phyloP scores from a whole-genome alignment of 1,139 yeast genomes.

The Protomyces pachydermus region DNA sequence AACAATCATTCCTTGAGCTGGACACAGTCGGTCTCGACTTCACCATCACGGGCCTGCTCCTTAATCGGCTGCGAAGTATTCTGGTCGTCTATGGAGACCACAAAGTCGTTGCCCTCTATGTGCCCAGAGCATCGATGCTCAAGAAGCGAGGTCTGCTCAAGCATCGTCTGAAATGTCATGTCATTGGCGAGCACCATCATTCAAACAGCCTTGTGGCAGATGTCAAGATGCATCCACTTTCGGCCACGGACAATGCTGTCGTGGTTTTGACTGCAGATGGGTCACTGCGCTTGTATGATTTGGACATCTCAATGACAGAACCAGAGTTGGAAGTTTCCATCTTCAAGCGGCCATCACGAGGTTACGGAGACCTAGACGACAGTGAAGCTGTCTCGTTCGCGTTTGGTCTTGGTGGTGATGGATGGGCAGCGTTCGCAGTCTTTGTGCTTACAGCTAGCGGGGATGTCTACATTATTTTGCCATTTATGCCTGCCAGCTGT shows the following conservation, averaged over 20 bases:
- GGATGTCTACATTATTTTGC: slow-evolving; percentile 18
- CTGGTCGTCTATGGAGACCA: slow-evolving; percentile 4
- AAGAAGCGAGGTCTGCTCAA: neutral
- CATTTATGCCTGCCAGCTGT: slow-evolving; percentile 23
- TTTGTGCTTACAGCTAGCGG: slow-evolving; percentile 19
- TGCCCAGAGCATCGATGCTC: slow-evolving; percentile 1
- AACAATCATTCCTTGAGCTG: slow-evolving; percentile 1
- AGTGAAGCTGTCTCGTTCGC: slow-evolving; percentile 12
- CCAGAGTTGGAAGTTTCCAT: slow-evolving; percentile 18
- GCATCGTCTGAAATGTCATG: slow-evolving; percentile 1
- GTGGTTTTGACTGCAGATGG: slow-evolving; percentile 23
- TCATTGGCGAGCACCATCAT: slow-evolving; percentile 5
- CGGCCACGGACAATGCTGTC: slow-evolving; percentile 14
- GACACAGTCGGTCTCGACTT: slow-evolving; percentile 4
- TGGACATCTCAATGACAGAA: slow-evolving; percentile 20
- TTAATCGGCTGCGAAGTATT: slow-evolving; percentile 3
- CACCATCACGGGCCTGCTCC: neutral
- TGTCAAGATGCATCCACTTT: slow-evolving; percentile 24
- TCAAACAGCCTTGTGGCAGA: neutral
- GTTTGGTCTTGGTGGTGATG: slow-evolving; percentile 27
- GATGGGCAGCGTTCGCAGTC: slow-evolving; percentile 25
- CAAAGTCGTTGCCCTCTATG: slow-evolving; percentile 8
- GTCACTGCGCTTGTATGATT: slow-evolving; percentile 22
- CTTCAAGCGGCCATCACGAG: neutral
- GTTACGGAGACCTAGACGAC: slow-evolving; percentile 18